Evolutionary conservation across 176 grass and related monocot species (phyloP), one percentile per base, ranked within the genome.

Genomic region (Cenchrus fungigraminus): DNA sequence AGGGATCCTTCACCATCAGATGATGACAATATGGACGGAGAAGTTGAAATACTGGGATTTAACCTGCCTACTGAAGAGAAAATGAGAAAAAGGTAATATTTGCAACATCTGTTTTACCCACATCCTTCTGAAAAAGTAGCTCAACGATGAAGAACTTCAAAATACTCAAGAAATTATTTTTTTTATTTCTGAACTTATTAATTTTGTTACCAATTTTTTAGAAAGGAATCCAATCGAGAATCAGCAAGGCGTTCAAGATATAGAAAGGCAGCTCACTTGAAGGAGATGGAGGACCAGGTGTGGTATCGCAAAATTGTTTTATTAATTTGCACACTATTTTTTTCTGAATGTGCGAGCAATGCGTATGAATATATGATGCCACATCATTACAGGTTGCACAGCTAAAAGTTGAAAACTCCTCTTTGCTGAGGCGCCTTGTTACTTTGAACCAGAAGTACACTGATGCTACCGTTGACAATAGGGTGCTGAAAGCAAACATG

Each of bases 221-320:
- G 95, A 66, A 97, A 94, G 86, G 73, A 91, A 81, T 97, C 95
- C 15, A 97, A 97, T 58, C 70, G 92, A 50, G 92, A 97, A 81
- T 97, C 95, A 3, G 95, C 95, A 6, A 89, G 90, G 79, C 90
- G 90, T 46, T 95, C 92, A 68, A 97, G 95, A 86, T 88, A 67
- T 9, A 97, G 92, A 90, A 97, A 93, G 68, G 92, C 93, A 77
- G 92, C 88, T 91, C 92, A 92, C 88, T 29, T 90, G 31, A 92
- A 85, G 83, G 95, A 93, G 1, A 71, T 97, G 50, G 92, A 97
- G 76, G 84, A 87, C 31, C 90, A 97, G 87, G 92, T 95, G 4
- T 66, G 46, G 2, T 42, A 10, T 74, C 32, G 9, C 56, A 68
- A 81, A 73, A 6, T 42, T 29, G 1, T 19, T 86, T 37, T 11